Evolutionary conservation across 2,329 filamentous ascomycete genomes (phyloP).

Genomic region (Elsinoe ampelina): DNA sequence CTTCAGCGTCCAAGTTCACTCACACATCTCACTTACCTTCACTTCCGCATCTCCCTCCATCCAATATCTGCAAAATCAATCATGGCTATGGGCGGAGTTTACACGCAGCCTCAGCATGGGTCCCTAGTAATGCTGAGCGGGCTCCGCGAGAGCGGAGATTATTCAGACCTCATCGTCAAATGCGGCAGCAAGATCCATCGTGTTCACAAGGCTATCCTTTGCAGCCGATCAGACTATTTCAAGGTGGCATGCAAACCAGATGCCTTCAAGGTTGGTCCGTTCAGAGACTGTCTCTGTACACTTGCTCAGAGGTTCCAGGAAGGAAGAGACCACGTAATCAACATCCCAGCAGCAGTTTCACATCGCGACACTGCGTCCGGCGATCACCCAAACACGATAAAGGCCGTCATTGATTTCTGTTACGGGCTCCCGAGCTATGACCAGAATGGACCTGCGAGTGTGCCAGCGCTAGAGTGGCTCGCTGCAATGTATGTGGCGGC

Average conservation of each 20-base stretch:
- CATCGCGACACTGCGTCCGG: slow-evolving; percentile 14
- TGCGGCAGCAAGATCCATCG: slow-evolving; percentile 18
- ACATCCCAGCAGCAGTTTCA: neutral
- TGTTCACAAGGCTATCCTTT: slow-evolving; percentile 22
- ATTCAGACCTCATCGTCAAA: slow-evolving; percentile 20
- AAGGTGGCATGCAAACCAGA: slow-evolving; percentile 17
- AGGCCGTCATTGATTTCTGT: slow-evolving; percentile 23
- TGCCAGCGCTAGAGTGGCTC: neutral
- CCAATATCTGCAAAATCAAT: too few species aligned
- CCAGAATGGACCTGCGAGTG: neutral
- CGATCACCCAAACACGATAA: slow-evolving; percentile 21
- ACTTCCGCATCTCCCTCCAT: too few species aligned
- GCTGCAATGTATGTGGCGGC: neutral
- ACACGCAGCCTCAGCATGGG: neutral
- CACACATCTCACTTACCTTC: too few species aligned
- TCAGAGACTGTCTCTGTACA: neutral
- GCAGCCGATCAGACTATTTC: slow-evolving; percentile 21
- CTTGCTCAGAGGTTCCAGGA: slow-evolving; percentile 2
- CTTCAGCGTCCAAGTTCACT: too few species aligned
- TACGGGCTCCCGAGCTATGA: slow-evolving; percentile 15
- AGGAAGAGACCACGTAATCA: neutral
- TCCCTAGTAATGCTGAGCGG: neutral
- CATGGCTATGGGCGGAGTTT: too few species aligned
- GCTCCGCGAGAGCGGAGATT: slow-evolving; percentile 10
- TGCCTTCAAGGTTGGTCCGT: slow-evolving; percentile 17